phyloP scores from a whole-genome alignment of 1,139 yeast species.

The Chernovozyma aurita region DNA sequence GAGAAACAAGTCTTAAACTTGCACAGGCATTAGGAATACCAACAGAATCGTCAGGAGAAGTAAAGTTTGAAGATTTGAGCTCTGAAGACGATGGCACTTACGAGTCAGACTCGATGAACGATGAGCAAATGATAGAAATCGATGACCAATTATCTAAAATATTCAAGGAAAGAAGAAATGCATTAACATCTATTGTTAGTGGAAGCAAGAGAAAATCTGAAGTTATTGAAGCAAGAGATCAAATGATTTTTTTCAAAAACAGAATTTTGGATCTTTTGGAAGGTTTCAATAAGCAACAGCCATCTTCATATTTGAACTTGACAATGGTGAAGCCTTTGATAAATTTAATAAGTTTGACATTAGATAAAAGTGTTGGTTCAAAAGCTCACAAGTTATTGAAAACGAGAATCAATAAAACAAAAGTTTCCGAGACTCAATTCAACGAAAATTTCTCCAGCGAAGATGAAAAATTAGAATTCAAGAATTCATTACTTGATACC shows the following conservation, averaged over 20 bases:
- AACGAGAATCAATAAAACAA: constrained; percentile 55
- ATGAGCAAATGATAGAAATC: constrained; percentile 94
- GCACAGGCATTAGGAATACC: constrained; percentile 78
- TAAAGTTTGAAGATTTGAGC: constrained; percentile 37
- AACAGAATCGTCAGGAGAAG: constrained; percentile 42
- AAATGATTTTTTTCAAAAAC: constrained; percentile 73
- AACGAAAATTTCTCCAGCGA: constrained; percentile 15
- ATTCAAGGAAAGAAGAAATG: constrained; percentile 74
- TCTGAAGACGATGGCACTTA: constrained; percentile 42
- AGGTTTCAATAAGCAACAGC: constrained; percentile 47
- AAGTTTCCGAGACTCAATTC: constrained; percentile 22
- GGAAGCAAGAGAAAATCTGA: constrained; percentile 71
- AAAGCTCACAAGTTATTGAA: constrained; percentile 74
- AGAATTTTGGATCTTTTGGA: constrained; percentile 76
- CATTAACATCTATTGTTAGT: constrained; percentile 43
- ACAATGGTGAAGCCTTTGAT: constrained; percentile 57
- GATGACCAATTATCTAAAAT: constrained; percentile 82
- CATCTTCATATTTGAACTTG: constrained; percentile 39
- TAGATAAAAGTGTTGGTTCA: constrained; percentile 64
- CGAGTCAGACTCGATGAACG: constrained; percentile 86
- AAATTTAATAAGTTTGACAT: constrained; percentile 57
- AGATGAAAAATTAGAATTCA: constrained; percentile 14
- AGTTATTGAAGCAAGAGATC: constrained; percentile 71
- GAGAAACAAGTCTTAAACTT: constrained; percentile 63
- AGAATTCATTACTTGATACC: constrained; percentile 17